Base-by-base conservation (phyloP, 2,329 filamentous ascomycete genomes). In the Fusarium musae region DNA sequence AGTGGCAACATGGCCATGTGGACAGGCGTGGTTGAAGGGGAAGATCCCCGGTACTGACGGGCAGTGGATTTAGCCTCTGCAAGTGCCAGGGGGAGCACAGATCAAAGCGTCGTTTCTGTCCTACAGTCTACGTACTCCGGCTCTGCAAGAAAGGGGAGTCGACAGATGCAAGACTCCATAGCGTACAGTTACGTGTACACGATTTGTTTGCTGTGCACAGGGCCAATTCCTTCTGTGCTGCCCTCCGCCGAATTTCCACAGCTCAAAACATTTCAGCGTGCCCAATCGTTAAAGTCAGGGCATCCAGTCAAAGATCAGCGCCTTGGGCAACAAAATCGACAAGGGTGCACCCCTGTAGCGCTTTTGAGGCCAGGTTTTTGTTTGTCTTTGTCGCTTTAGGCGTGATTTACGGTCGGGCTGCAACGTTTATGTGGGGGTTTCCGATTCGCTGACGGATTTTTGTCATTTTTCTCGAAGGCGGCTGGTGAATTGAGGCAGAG, bases 401-500 rank as follows among this genome's bases (percentile, higher is more conserved):
- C 70, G 50, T 66, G 54, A 62, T 59, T 59, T 61, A 44, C 53
- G 61, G 66, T 75, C 69, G 69, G 72, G 72, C 72, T 75, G 72
- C 72, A 74, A 74, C 72, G 61, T 70, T 66, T 69, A 75, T 75
- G 72, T 75, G 72, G 72, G 72, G 72, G 52, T 46, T 53, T 75
- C 69, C 72, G 72, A 75, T 75, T 75, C 72, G 72, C 50, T 75
- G 36, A 40, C 46, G 30, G 28, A 9, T 16, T 52, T 21, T 37
- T 40, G 44, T 58, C 19, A 28, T 36, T 46, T 58, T 59, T 52
- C 59, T 60, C 58, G 39, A 66, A 71, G 71, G 50, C 63, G 43
- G 28, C 56, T 28, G 19, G 23, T 42, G 12, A 53, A 46, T 44
- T 39, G 65, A 65, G 67, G 67, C 67, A 66, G 32, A 50, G 28